Evolutionary conservation across 179 eudicot species (phyloP).

Genomic region (Pouteria campechiana): DNA sequence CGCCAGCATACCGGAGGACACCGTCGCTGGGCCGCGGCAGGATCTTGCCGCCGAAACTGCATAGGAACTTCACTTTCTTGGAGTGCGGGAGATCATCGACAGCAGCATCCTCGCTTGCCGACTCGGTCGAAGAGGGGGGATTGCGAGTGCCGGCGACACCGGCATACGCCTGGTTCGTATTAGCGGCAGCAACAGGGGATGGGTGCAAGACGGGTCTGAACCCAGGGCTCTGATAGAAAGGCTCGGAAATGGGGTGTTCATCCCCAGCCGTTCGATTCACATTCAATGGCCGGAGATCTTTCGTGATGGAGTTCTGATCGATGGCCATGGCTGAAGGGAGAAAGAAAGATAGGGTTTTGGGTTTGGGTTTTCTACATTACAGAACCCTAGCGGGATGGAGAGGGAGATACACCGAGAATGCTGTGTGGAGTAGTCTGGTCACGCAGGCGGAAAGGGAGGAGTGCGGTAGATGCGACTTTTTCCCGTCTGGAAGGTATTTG

Average conservation of each 20-base stretch:
- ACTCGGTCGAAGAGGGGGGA: constrained; percentile 31
- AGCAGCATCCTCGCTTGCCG: constrained; percentile 45
- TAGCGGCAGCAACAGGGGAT: constrained; percentile 19
- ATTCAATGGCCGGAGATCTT: constrained; percentile 54
- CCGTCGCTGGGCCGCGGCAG: constrained; percentile 87
- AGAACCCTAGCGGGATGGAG: no score
- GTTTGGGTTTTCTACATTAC: no score
- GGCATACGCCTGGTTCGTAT: constrained; percentile 21
- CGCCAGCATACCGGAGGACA: constrained; percentile 81
- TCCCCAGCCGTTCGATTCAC: constrained; percentile 31
- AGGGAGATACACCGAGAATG: no score
- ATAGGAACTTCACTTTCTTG: constrained; percentile 71
- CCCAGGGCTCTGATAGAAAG: constrained; percentile 29
- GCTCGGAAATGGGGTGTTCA: constrained; percentile 49
- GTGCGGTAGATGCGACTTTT: no score
- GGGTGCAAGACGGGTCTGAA: constrained; percentile 35
- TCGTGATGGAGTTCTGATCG: constrained; percentile 58
- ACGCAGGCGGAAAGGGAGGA: no score
- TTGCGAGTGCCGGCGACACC: constrained; percentile 21
- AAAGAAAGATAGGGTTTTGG: no score
- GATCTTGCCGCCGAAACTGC: constrained; percentile 89
- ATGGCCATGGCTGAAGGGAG: constrained; percentile 43
- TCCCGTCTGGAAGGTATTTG: no score
- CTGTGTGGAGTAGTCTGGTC: no score
- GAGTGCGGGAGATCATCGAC: constrained; percentile 58